Evolutionary conservation across 768 basidiomycete species (phyloP).

Genomic region (Artomyces pyxidatus): DNA sequence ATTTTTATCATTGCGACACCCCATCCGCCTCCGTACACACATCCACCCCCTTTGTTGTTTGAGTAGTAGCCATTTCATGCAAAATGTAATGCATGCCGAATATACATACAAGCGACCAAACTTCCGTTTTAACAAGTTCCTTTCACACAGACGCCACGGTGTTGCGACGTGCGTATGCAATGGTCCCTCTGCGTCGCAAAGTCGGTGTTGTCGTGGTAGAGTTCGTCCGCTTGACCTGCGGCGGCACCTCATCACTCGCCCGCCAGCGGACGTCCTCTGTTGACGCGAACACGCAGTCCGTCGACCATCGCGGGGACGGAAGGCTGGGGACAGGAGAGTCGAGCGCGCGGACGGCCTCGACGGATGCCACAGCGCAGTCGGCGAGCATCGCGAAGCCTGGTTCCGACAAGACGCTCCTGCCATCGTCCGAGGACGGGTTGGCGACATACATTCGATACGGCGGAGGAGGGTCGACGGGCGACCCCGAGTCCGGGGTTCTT

Average conservation of each 20-base stretch:
- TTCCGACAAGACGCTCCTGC: neutral
- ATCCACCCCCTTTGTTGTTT: neutral
- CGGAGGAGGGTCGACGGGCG: slow-evolving; percentile 3
- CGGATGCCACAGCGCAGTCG: slow-evolving; percentile 1
- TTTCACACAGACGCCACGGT: too few species aligned
- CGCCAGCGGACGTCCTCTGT: neutral
- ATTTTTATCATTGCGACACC: slow-evolving; percentile 3
- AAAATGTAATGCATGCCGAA: neutral
- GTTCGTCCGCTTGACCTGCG: neutral
- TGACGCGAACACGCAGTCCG: slow-evolving; percentile 9
- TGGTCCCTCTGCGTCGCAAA: too few species aligned
- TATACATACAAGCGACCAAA: too few species aligned
- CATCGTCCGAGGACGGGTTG: neutral
- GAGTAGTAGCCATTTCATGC: neutral
- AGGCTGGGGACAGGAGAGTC: slow-evolving; percentile 12
- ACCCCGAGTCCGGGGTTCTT: neutral
- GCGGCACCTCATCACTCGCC: neutral
- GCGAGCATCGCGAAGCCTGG: neutral
- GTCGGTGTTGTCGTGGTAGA: too few species aligned
- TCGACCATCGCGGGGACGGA: slow-evolving; percentile 7
- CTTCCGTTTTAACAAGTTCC: too few species aligned
- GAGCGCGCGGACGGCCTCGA: slow-evolving; percentile 13
- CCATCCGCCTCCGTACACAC: neutral
- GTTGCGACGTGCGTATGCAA: too few species aligned
- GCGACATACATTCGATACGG: slow-evolving; percentile 6